These are phyloP conservation scores for Ustilago esculenta DNA, from an alignment of 1,284 basidiomycete species.

Conservation along the genomic window DNA sequence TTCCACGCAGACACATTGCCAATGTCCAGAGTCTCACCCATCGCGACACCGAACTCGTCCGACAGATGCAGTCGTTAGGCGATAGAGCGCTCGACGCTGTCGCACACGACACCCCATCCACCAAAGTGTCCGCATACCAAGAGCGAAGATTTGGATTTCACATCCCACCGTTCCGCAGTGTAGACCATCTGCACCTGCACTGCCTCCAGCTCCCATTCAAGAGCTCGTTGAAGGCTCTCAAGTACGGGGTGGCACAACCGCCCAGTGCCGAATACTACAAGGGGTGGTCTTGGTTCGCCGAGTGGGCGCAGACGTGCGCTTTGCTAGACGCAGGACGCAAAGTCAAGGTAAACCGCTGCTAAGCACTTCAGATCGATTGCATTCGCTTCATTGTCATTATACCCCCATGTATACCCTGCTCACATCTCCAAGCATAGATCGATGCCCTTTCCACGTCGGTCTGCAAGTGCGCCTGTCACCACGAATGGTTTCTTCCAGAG, in stretches of 20 bases:
- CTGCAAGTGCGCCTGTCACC: too few species aligned
- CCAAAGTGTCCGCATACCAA: too few species aligned
- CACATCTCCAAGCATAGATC: too few species aligned
- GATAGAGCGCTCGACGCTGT: conserved; percentile 70
- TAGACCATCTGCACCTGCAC: conserved; percentile 82
- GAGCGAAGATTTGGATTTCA: conserved; percentile 57
- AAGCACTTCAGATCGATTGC: neutral
- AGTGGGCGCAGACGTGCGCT: conserved; percentile 74
- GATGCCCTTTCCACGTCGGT: neutral
- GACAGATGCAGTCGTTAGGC: conserved; percentile 75
- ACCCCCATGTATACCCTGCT: neutral
- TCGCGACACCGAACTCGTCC: conserved; percentile 68
- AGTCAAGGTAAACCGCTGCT: conserved; percentile 69
- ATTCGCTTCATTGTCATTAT: conserved; percentile 1
- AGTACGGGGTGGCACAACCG: conserved; percentile 72
- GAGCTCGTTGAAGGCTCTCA: conserved; percentile 69
- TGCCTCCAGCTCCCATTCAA: conserved; percentile 77
- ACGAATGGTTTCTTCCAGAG: too few species aligned
- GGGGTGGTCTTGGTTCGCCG: conserved; percentile 81
- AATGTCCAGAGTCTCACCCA: conserved; percentile 70
- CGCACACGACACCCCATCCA: conserved; percentile 10
- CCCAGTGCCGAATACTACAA: conserved; percentile 70
- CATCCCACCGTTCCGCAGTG: conserved; percentile 82
- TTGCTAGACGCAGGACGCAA: conserved; percentile 73
- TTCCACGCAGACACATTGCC: conserved; percentile 73